These are phyloP conservation scores for Flaveria trinervia DNA, from an alignment of 129 eudicot genomes.

Conservation along the genomic window DNA sequence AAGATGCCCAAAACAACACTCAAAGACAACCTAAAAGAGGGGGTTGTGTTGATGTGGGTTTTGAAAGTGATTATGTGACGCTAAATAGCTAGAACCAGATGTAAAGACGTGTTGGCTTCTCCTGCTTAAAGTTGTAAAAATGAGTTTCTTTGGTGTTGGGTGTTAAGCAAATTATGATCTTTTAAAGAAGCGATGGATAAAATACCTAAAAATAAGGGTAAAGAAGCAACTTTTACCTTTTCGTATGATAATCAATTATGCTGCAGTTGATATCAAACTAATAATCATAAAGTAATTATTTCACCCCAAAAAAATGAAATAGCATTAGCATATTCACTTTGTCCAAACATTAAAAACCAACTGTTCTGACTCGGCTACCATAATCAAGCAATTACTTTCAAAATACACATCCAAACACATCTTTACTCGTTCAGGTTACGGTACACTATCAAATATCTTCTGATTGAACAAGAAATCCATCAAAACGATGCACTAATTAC, in stretches of 20 bases:
- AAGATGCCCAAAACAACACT: background rate
- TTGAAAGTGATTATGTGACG: slow-evolving; percentile 3
- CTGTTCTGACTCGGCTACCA: background rate
- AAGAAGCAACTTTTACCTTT: background rate
- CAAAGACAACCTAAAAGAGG: background rate
- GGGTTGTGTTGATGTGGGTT: background rate
- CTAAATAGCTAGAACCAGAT: background rate
- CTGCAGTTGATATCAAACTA: background rate
- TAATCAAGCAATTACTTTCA: background rate
- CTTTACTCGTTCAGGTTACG: background rate
- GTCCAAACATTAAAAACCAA: background rate
- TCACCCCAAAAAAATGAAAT: background rate
- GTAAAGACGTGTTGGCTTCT: background rate
- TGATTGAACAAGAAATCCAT: background rate
- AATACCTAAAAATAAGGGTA: background rate
- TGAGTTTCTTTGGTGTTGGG: background rate
- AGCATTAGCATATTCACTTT: background rate
- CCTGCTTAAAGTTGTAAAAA: background rate
- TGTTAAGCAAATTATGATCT: background rate
- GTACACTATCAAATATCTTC: background rate
- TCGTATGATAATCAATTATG: background rate
- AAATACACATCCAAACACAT: background rate
- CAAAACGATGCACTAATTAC: background rate
- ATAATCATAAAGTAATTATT: background rate
- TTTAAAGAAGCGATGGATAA: too few relatives aligned